These are phyloP conservation scores for Apiospora pterosperma DNA, from an alignment of 2,329 filamentous ascomycete species.

Conservation along the genomic window DNA sequence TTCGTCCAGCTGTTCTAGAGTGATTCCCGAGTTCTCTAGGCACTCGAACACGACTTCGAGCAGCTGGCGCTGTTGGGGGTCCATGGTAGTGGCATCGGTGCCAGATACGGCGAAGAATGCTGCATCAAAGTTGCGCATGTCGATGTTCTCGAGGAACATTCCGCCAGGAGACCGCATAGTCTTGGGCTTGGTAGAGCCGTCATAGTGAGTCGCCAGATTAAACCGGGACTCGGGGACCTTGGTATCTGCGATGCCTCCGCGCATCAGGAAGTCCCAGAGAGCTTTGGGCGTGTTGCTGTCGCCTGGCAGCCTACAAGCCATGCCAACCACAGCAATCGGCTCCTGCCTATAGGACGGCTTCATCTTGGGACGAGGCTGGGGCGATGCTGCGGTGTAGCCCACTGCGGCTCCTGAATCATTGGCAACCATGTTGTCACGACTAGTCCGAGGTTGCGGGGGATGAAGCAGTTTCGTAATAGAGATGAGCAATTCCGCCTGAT, in stretches of 20 bases:
- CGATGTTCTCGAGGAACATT: slow-evolving; percentile 35
- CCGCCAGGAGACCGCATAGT: slow-evolving; percentile 32
- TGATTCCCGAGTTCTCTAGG: slow-evolving; percentile 23
- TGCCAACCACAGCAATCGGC: slow-evolving; percentile 41
- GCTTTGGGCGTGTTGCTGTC: slow-evolving; percentile 26
- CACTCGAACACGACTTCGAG: slow-evolving; percentile 27
- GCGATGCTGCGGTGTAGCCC: too few relatives aligned
- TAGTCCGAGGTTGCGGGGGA: too few relatives aligned
- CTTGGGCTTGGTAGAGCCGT: slow-evolving; percentile 30
- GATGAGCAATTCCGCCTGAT: too few relatives aligned
- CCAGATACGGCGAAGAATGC: slow-evolving; percentile 21
- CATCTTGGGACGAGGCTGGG: too few relatives aligned
- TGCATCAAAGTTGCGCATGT: slow-evolving; percentile 32
- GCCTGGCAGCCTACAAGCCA: slow-evolving; percentile 40
- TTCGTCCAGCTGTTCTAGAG: slow-evolving; percentile 5
- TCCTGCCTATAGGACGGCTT: too few relatives aligned
- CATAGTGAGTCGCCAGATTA: slow-evolving; percentile 31
- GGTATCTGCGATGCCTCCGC: slow-evolving; percentile 28
- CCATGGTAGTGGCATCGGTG: slow-evolving; percentile 17
- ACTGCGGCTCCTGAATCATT: too few relatives aligned
- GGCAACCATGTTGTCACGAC: too few relatives aligned
- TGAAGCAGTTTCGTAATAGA: too few relatives aligned
- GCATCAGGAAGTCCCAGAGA: slow-evolving; percentile 34
- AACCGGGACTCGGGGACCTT: slow-evolving; percentile 27
- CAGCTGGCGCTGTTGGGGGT: slow-evolving; percentile 22